Evolutionary conservation across 225 moss, liverwort and hornwort genomes (phyloP), one percentile per base, ranked within the genome.

Genomic region (Neckera pumila): DNA sequence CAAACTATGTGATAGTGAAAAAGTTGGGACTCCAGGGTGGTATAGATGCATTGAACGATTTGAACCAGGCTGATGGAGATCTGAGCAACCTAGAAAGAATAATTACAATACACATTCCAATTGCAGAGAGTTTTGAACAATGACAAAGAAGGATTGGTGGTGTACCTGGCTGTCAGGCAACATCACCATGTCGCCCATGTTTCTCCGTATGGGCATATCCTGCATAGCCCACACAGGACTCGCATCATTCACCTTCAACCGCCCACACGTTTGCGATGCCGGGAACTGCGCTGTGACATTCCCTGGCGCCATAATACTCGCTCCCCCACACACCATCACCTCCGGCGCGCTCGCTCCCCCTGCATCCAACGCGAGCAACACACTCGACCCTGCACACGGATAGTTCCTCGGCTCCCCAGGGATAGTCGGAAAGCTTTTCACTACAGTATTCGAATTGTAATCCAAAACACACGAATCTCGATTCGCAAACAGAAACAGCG

Each of bases 311-410:
- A 90, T 91, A 9, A 93, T 92, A 33, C 54, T 88, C 15, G 94
- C 91, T 6, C 94, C 94, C 36, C 94, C 98, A 38, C 98, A 98
- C 3, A 98, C 83, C 75, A 98, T 61, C 9, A 98, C 90, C 61
- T 98, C 97, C 10, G 94, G 95, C 12, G 86, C 85, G 17, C 89
- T 81, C 4, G 91, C 79, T 12, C 92, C 88, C 3, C 84, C 84
- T 2, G 42, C 76, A 13, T 90, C 88, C 34, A 98, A 76, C 40
- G 97, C 94, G 5, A 98, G 86, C 79, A 98, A 43, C 33, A 98
- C 98, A 10, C 96, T 96, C 8, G 98, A 98, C 26, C 98, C 98
- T 2, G 95, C 98, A 17, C 95, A 96, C 4, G 98, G 96, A 74
- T 96, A 98, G 89, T 89, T 96, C 31, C 98, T 76, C 1, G 96